A percentile compares a stretch with the other conserved stretches of the same genome.
Conservation (phyloP, 2,329 filamentous ascomycete genomes). For the Chaetomium sp. region DNA sequence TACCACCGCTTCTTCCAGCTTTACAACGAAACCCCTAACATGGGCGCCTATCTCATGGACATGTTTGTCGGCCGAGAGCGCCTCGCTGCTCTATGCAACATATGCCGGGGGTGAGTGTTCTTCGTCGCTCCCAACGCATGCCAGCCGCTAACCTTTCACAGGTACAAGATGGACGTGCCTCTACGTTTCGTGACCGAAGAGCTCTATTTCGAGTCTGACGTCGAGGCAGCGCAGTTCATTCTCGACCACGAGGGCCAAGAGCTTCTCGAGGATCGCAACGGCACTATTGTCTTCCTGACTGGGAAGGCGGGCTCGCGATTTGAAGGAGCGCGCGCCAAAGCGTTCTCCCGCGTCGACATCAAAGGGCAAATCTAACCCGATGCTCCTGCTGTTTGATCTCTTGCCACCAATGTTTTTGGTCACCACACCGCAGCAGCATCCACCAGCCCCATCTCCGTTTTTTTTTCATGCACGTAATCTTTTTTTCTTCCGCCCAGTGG, state of each 20-base stretch:
- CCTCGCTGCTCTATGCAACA: constrained; percentile 83
- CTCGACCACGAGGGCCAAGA: constrained; percentile 75
- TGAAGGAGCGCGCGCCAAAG: constrained; percentile 69
- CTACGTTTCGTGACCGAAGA: constrained; percentile 93
- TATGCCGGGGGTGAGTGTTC: constrained; percentile 85
- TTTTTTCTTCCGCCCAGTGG: constrained; percentile 4
- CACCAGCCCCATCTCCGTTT: not conserved
- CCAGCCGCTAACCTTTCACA: constrained; percentile 54
- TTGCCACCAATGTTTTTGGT: not conserved
- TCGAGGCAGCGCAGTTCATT: constrained; percentile 88
- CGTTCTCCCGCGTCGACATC: constrained; percentile 89
- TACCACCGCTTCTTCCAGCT: constrained; percentile 98
- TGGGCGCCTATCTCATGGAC: constrained; percentile 98
- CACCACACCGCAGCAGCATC: constrained; percentile 8
- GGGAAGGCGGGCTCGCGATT: constrained; percentile 74
- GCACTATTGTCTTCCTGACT: constrained; percentile 72
- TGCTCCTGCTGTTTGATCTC: constrained; percentile 15
- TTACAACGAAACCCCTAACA: constrained; percentile 90
- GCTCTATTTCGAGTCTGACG: constrained; percentile 90
- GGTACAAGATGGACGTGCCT: constrained; percentile 88
- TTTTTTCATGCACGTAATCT: constrained; percentile 12
- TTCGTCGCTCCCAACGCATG: not conserved
- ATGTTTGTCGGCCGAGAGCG: constrained; percentile 97
- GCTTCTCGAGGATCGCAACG: constrained; percentile 74
- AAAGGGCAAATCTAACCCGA: constrained; percentile 84